Evolutionary conservation across 805 yeast genomes (phyloP).

Genomic region (Kuraishia capsulata): DNA sequence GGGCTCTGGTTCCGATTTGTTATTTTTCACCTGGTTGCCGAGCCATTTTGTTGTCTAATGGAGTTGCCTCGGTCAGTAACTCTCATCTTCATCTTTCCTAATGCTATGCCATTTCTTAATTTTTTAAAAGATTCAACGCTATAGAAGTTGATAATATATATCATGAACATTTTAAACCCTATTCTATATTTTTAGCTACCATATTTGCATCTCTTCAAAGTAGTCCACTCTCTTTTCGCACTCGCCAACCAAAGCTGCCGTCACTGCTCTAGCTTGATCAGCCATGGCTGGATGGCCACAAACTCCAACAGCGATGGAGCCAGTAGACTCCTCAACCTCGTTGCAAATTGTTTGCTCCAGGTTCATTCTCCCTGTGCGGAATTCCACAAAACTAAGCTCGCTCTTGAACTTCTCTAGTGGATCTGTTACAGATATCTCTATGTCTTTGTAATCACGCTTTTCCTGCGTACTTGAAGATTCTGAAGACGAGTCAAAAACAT

Average conservation of each 20-base stretch:
- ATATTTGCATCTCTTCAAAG: slow-evolving; percentile 25
- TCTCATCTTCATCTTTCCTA: no score
- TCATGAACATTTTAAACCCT: no score
- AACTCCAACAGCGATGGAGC: slow-evolving; percentile 32
- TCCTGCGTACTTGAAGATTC: slow-evolving; percentile 26
- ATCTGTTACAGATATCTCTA: no score
- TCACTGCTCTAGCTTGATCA: slow-evolving; percentile 29
- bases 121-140: no score
- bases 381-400: slow-evolving; percentile 22
- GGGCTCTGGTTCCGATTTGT: no score
- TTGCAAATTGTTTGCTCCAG: slow-evolving; percentile 21
- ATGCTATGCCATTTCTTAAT: no score
- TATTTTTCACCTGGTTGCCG: no score
- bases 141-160: no score
- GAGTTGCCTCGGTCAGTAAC: no score
- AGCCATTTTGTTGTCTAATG: no score
- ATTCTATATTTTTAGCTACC: no score
- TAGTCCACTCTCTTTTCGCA: slow-evolving; percentile 15
- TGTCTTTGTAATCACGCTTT: slow-evolving; percentile 2
- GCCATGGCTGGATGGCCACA: slow-evolving; percentile 41
- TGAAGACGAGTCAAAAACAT: neutral
- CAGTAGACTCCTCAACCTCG: slow-evolving; percentile 27
- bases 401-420: neutral
- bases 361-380: slow-evolving; percentile 36
- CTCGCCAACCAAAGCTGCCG: slow-evolving; percentile 9